Evolutionary conservation across 2,329 filamentous ascomycete genomes (phyloP), one percentile per base, ranked within the genome.

Genomic region (Fusarium falciforme): DNA sequence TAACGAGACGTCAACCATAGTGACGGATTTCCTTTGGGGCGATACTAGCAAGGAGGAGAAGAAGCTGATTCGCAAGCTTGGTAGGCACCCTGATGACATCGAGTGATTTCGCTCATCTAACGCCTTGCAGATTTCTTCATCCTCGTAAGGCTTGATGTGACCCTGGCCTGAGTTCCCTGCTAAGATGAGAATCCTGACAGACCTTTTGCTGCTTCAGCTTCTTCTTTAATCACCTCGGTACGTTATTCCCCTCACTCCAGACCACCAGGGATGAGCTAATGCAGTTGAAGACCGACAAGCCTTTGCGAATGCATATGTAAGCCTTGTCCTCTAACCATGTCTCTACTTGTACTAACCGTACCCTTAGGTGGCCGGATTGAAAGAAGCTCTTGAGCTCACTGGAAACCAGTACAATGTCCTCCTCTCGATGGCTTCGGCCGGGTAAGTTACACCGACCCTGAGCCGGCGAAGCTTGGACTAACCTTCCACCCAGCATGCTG

Each of bases 301-400:
- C 1, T 74, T 74, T 40, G 72, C 72, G 1, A 74, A 74, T 16
- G 72, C 72, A 70, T 74, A 74, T 17, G 72, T 73, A 12, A n/a
- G 49, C 12, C 0, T 3, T 38, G 4, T 0, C 1, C 2, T 7
- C 6, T 44, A 2, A 6, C 0, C 2, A 10, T 0, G 1, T 2
- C 4, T 12, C 1, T 29, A 0, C 1, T 0, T 2, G 4, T 22
- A 2, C n/a, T 59, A 3, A 71, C 1, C 0, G 1, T 14, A 17
- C 42, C 2, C 1, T 10, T 6, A 78, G 77, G 84, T 87, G 5
- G 84, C 82, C 5, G 85, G 85, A 1, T 82, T 85, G 59, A 82
- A 83, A 67, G 84, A 86, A 68, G 83, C 86, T 2, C 78, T 87
- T 17, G 83, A 78, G 1, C 60, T 88, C 44, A 84, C 81, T 2